These are phyloP conservation scores for Talaromyces wortmannii DNA, from an alignment of 495 filamentous ascomycete genomes.

Conservation along the genomic window DNA sequence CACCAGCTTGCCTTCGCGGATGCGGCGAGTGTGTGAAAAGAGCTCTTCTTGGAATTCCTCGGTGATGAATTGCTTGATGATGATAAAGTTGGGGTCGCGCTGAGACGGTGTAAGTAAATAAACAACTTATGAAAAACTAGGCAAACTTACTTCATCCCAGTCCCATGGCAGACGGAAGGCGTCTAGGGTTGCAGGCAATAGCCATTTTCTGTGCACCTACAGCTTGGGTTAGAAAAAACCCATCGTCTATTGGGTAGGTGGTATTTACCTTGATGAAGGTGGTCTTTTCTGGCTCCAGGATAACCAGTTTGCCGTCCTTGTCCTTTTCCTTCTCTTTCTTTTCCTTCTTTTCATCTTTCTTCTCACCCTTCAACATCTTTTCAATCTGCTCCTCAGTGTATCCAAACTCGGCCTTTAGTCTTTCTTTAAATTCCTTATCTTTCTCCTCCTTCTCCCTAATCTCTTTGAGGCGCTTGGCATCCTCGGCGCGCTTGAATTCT, in stretches of 20 bases:
- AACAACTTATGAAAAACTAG: background rate
- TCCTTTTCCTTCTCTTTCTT: conserved; percentile 40
- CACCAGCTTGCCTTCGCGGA: conserved; percentile 48
- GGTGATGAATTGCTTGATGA: conserved; percentile 71
- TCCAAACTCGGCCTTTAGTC: conserved; percentile 29
- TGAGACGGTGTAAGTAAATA: conserved; percentile 2
- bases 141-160: conserved; percentile 36
- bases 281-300: conserved; percentile 38
- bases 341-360: conserved; percentile 49
- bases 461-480: conserved; percentile 18
- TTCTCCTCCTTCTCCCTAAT: conserved; percentile 26
- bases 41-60: conserved; percentile 67
- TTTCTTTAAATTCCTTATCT: conserved; percentile 42
- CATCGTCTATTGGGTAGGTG: background rate
- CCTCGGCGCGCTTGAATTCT: conserved; percentile 52
- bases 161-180: conserved; percentile 43
- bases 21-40: conserved; percentile 60
- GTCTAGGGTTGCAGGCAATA: conserved; percentile 43
- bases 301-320: conserved; percentile 41
- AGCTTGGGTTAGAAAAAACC: conserved; percentile 4
- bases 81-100: conserved; percentile 61
- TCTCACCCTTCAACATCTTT: conserved; percentile 48
- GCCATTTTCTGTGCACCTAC: conserved; percentile 41
- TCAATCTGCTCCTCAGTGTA: conserved; percentile 44
- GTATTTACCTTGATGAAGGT: conserved; percentile 44